Evolutionary conservation across 1,284 basidiomycete genomes (phyloP).

Genomic region (Pyrrhoderma lamaoense): DNA sequence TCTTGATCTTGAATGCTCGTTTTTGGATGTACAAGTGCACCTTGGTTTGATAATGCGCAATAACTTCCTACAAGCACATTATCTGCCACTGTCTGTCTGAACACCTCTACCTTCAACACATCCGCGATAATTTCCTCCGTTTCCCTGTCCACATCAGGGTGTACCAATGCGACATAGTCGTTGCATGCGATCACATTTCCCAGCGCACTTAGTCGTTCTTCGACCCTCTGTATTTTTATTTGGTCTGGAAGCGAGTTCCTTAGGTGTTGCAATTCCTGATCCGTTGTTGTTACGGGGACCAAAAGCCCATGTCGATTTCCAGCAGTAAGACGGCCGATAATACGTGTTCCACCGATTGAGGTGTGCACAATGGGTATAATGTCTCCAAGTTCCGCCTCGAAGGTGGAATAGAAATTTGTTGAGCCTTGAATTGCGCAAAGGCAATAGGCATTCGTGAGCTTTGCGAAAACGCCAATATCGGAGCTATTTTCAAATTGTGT

Average conservation of each 20-base stretch:
- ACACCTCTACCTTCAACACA: slow-evolving; percentile 98
- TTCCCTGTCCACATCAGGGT: slow-evolving; percentile 96
- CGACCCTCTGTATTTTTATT: slow-evolving; percentile 91
- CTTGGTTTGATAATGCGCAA: slow-evolving; percentile 92
- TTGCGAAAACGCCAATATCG: slow-evolving; percentile 92
- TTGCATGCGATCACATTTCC: slow-evolving; percentile 99
- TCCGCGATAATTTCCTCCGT: slow-evolving; percentile 99
- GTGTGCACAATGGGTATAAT: slow-evolving; percentile 97
- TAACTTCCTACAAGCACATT: slow-evolving; percentile 98
- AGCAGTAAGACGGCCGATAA: slow-evolving; percentile 89
- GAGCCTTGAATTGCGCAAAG: slow-evolving; percentile 89
- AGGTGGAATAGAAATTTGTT: slow-evolving; percentile 97
- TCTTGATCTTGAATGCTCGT: slow-evolving; percentile 97
- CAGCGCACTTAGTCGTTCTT: slow-evolving; percentile 92
- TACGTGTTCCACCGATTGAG: slow-evolving; percentile 91
- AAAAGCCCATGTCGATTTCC: slow-evolving; percentile 95
- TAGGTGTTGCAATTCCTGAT: slow-evolving; percentile 97
- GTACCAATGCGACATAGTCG: slow-evolving; percentile 94
- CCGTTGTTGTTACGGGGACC: slow-evolving; percentile 92
- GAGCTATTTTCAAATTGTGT: slow-evolving; percentile 96
- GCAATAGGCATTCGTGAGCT: slow-evolving; percentile 95
- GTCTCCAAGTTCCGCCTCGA: slow-evolving; percentile 91
- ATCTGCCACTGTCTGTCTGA: slow-evolving; percentile 94
- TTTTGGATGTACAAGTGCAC: slow-evolving; percentile 95
- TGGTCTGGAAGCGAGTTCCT: slow-evolving; percentile 92